A percentile compares a stretch with the other conserved stretches of the same genome.
phyloP scores from a whole-genome alignment of 2,329 filamentous ascomycete genomes.

The Xenosphaeropsis pyriputrescens region DNA sequence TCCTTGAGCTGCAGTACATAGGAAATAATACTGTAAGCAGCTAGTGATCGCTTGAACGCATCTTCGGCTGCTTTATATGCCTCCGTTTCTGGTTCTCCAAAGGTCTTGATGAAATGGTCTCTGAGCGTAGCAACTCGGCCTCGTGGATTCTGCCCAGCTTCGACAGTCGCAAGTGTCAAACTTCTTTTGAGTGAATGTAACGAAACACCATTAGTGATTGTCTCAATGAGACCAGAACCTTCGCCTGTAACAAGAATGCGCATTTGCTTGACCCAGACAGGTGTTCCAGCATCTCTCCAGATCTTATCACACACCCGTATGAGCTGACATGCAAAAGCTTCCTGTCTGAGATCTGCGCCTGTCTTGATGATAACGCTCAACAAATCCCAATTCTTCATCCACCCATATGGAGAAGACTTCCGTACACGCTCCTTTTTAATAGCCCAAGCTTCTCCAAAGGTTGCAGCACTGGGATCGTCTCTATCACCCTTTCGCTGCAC shows the following conservation, averaged over 20 bases:
- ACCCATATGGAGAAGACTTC: conserved; percentile 71
- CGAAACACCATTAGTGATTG: conserved; percentile 80
- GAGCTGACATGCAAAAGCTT: conserved; percentile 76
- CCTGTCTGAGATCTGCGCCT: conserved; percentile 67
- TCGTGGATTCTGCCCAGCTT: conserved; percentile 56
- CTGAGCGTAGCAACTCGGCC: conserved; percentile 66
- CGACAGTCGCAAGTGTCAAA: conserved; percentile 60
- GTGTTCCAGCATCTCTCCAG: conserved; percentile 58
- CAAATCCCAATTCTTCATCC: conserved; percentile 84
- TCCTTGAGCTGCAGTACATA: conserved; percentile 79
- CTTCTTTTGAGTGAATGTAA: conserved; percentile 74
- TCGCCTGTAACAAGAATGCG: conserved; percentile 75
- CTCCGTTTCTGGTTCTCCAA: conserved; percentile 55
- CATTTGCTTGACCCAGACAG: conserved; percentile 85
- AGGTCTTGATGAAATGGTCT: conserved; percentile 71
- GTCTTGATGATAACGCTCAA: conserved; percentile 83
- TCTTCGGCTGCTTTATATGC: conserved; percentile 59
- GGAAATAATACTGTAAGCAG: conserved; percentile 73
- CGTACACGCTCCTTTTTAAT: conserved; percentile 73
- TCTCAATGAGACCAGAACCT: conserved; percentile 73
- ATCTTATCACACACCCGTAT: conserved; percentile 72
- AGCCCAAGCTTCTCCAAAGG: conserved; percentile 78
- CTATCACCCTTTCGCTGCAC: conserved; percentile 69
- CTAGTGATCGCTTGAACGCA: conserved; percentile 68
- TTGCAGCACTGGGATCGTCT: conserved; percentile 73